Conservation (phyloP, 495 filamentous ascomycete genomes). For the Cairneyella variabilis region DNA sequence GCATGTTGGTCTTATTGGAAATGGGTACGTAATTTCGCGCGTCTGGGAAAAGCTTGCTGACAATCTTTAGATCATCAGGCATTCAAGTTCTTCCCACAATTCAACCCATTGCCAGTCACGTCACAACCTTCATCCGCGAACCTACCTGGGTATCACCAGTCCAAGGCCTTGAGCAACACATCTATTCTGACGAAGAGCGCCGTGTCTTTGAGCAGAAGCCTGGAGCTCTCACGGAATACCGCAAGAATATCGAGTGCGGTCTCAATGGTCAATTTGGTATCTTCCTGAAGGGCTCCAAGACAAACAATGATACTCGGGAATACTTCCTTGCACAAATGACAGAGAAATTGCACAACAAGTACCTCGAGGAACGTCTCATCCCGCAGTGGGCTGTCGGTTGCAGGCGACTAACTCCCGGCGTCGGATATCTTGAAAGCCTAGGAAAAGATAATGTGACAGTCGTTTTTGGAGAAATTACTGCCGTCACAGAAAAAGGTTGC, state of each 20-base stretch:
- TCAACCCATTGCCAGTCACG: slow-evolving; percentile 36
- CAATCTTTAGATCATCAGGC: slow-evolving; percentile 34
- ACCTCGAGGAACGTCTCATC: slow-evolving; percentile 41
- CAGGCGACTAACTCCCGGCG: slow-evolving; percentile 56
- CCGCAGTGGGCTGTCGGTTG: slow-evolving; percentile 57
- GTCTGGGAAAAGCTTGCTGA: neutral
- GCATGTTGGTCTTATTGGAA: slow-evolving; percentile 46
- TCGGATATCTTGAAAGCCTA: slow-evolving; percentile 58
- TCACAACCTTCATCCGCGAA: slow-evolving; percentile 51
- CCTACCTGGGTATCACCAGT: slow-evolving; percentile 57
- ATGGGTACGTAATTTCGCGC: slow-evolving; percentile 24
- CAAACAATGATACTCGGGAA: slow-evolving; percentile 32
- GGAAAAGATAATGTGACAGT: slow-evolving; percentile 48
- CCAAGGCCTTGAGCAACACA: slow-evolving; percentile 34
- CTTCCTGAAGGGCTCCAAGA: slow-evolving; percentile 35
- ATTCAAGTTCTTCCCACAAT: slow-evolving; percentile 51
- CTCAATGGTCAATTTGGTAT: slow-evolving; percentile 44
- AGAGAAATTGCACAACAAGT: slow-evolving; percentile 37
- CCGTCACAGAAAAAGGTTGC: slow-evolving; percentile 46
- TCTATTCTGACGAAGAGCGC: slow-evolving; percentile 32
- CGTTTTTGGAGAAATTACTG: slow-evolving; percentile 42
- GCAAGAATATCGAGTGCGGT: slow-evolving; percentile 37
- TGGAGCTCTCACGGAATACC: slow-evolving; percentile 31
- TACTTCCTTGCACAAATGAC: slow-evolving; percentile 35
- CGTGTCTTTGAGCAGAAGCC: slow-evolving; percentile 33